These are phyloP conservation scores for Komagataea norvegica DNA, from an alignment of 1,139 yeast species.

Conservation along the genomic window DNA sequence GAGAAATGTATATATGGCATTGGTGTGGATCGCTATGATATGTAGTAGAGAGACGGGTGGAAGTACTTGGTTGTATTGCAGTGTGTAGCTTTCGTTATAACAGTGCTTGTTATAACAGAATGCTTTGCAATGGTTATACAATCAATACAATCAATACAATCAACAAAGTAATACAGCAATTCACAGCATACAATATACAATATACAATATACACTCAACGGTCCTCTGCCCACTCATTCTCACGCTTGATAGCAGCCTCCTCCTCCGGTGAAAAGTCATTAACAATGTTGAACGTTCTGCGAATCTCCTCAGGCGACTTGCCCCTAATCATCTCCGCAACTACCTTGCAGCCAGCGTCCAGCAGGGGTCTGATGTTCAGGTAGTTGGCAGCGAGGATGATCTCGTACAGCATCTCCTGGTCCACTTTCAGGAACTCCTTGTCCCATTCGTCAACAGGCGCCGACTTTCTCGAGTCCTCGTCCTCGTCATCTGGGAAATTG, in stretches of 20 bases:
- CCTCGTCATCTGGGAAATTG: conserved; percentile 70
- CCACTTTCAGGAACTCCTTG: conserved; percentile 89
- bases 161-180: no score
- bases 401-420: conserved; percentile 97
- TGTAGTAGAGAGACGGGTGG: no score
- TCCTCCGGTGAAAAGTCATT: conserved; percentile 98
- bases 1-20: no score
- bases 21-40: no score
- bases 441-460: conserved; percentile 96
- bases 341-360: conserved; percentile 94
- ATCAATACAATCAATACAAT: no score
- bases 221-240: conserved; percentile 99
- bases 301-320: conserved; percentile 92
- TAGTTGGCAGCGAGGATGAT: conserved; percentile 95
- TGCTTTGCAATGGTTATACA: no score
- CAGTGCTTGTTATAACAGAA: no score
- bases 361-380: conserved; percentile 84
- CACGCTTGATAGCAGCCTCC: conserved; percentile 95
- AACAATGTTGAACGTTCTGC: conserved; percentile 92
- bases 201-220: no score
- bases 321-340: conserved; percentile 98
- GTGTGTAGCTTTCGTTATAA: no score
- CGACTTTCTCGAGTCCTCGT: conserved; percentile 76
- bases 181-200: no score
- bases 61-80: no score